Percentiles rank a stretch among this genome's conserved stretches.
These are phyloP conservation scores for Thalassiosira hispida DNA, from an alignment of 352 stramenopile genomes.

Conservation along the genomic window DNA sequence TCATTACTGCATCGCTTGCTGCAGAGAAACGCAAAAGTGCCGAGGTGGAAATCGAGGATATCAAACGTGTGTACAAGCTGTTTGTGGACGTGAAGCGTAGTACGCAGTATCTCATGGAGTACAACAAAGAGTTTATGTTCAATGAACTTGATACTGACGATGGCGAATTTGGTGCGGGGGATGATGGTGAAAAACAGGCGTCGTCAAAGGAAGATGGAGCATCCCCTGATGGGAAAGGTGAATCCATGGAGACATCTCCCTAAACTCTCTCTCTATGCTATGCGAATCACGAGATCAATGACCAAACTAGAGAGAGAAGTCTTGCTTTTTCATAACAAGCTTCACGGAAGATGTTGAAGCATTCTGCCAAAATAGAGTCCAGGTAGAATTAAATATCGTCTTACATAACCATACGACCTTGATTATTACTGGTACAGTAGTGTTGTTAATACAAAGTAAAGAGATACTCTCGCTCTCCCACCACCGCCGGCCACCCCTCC, in stretches of 20 bases:
- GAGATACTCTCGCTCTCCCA: no score
- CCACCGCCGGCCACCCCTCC: no score
- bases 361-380: no score
- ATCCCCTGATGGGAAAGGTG: slow-evolving; percentile 2
- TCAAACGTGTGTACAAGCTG: slow-evolving; percentile 94
- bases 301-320: no score
- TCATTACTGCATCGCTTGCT: slow-evolving; percentile 96
- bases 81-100: slow-evolving; percentile 99
- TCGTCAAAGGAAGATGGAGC: not conserved
- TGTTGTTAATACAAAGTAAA: no score
- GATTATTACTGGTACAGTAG: no score
- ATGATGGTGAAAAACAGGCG: slow-evolving; percentile 49
- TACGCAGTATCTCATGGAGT: slow-evolving; percentile 99
- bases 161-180: slow-evolving; percentile 62
- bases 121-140: slow-evolving; percentile 99
- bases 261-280: slow-evolving; percentile 1
- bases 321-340: no score
- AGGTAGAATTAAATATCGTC: no score
- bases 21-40: slow-evolving; percentile 93
- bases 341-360: no score
- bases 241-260: slow-evolving; percentile 27
- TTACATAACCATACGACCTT: no score
- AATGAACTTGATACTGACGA: slow-evolving; percentile 90
- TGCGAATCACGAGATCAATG: no score
- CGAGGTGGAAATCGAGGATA: slow-evolving; percentile 84